These are phyloP conservation scores for Komagataella pseudopastoris DNA, from an alignment of 805 yeast species.

Conservation along the genomic window DNA sequence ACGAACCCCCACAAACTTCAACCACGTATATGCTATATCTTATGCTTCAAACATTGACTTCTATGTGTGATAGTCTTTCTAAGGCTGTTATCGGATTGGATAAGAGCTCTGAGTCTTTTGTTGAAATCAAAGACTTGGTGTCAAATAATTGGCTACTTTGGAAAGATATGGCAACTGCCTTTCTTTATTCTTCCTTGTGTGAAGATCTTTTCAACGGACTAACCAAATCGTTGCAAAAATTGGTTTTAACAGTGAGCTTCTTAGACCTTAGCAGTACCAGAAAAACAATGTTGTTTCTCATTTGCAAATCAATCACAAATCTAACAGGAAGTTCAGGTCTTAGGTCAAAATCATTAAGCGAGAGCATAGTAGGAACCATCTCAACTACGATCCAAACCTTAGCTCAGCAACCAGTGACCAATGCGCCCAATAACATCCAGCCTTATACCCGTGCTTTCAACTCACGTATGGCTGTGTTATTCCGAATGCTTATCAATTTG, in stretches of 20 bases:
- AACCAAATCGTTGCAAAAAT: conserved; percentile 64
- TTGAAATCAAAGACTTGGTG: conserved; percentile 11
- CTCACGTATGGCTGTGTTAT: conserved; percentile 59
- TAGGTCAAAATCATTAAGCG: conserved; percentile 31
- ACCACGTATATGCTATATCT: conserved; percentile 48
- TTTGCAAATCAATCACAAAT: conserved; percentile 30
- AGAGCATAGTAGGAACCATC: conserved; percentile 36
- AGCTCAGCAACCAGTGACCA: conserved; percentile 7
- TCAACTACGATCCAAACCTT: conserved; percentile 21
- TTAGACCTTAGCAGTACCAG: conserved; percentile 43
- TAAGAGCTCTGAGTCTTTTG: conserved; percentile 7
- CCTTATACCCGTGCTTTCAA: conserved; percentile 32
- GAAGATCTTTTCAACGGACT: conserved; percentile 52
- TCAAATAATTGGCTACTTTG: conserved; percentile 23
- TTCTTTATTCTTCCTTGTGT: conserved; percentile 56
- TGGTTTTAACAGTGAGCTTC: conserved; percentile 74
- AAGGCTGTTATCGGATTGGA: conserved; percentile 26
- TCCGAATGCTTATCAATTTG: conserved; percentile 65
- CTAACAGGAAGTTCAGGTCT: conserved; percentile 18
- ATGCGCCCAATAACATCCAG: conserved; percentile 3
- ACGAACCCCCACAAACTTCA: conserved; percentile 61
- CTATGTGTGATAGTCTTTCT: conserved; percentile 59
- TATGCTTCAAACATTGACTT: conserved; percentile 35
- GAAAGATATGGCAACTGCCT: conserved; percentile 30
- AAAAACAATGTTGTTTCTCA: conserved; percentile 38